Evolutionary conservation across 2,329 filamentous ascomycete species (phyloP), one percentile per base, ranked within the genome.

Genomic region (Alternaria gansuensis): DNA sequence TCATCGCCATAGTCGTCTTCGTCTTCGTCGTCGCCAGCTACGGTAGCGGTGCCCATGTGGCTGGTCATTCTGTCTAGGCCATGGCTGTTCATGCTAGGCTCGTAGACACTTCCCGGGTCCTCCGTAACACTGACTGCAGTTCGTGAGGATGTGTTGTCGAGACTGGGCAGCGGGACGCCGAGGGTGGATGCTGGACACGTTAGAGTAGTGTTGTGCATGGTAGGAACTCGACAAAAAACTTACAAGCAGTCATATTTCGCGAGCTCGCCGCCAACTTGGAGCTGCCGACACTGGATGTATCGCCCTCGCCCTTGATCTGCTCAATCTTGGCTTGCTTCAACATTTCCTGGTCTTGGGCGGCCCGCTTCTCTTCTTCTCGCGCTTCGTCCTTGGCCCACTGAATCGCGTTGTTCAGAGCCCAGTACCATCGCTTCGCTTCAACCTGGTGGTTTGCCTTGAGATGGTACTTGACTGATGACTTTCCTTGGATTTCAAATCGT

Each of bases 361-460:
- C 88, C 60, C 93, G 88, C 66, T 84, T 88, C 73, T 94, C 90
- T 70, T 97, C 94, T 76, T 96, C 92, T 68, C 90, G 93, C 7
- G 92, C 93, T 79, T 98, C 95, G 72, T 99, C 95, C 78, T 99
- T 99, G 63, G 92, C 90, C 90, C 92, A 98, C 75, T 98, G 95
- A 49, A 99, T 99, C 5, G 95, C 94, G 76, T 99, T 99, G 80
- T 99, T 99, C 63, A 99, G 82, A 0, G 95, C 92, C 95, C 95
- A 99, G 78, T 96, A 99, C 95, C 95, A 99, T 54, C 95, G 87
- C 79, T 99, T 99, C 5, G 95, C 94, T 78, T 99, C 95, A 28
- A 98, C 94, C 74, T 97, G 91, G 78, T 99, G 95, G 72, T 99
- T 99, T 0, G 95, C 95, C 78, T 97, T 98, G 52, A 99, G 84